Evolutionary conservation across 2,329 filamentous ascomycete species (phyloP), one percentile per base, ranked within the genome.

Genomic region (Epichloe sp.): DNA sequence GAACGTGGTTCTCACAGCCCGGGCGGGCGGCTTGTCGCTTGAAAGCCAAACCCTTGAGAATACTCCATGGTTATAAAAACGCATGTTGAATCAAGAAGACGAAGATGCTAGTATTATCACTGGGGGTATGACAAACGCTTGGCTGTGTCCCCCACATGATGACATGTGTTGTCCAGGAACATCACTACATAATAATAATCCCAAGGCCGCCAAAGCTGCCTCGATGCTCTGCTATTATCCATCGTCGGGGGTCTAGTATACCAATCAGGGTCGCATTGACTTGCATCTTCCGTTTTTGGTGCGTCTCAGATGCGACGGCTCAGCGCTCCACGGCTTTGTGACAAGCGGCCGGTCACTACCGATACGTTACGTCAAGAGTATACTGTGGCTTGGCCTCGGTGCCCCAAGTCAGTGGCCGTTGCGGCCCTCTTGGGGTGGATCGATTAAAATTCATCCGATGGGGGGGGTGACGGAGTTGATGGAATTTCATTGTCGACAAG

Each of bases 351-450:
- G 44, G 51, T 35, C 31, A 54, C 45, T 51, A 47, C 48, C 51
- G 52, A 54, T 51, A 50, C 51, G 51, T 54, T 51, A 53, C 53
- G 48, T 51, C 53, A 53, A 45, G 48, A 21, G 31, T 5, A 26
- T n/a, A n/a, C n/a, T 11, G 19, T 15, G 36, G 21, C 35, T 38
- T 38, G 12, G 15, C 21, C 42, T 5, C 42, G 21, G 26, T 31
- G 15, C 42, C 42, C 42, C 5, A n/a, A n/a, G 26, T 31, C 26
- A 10, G 26, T 31, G 2, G 26, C 26, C 26, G 26, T 31, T 10
- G 26, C 26, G 26, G 26, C 26, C 26, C 4, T 38, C 8, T n/a
- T 14, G 11, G 17, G 19, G 41, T 43, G 41, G 19, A 43, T 43
- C 11, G 41, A 43, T 21, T 14, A 21, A 43, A 23, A 23, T 41